phyloP scores from a whole-genome alignment of 1,284 basidiomycete genomes.

The Agroathelia rolfsii region DNA sequence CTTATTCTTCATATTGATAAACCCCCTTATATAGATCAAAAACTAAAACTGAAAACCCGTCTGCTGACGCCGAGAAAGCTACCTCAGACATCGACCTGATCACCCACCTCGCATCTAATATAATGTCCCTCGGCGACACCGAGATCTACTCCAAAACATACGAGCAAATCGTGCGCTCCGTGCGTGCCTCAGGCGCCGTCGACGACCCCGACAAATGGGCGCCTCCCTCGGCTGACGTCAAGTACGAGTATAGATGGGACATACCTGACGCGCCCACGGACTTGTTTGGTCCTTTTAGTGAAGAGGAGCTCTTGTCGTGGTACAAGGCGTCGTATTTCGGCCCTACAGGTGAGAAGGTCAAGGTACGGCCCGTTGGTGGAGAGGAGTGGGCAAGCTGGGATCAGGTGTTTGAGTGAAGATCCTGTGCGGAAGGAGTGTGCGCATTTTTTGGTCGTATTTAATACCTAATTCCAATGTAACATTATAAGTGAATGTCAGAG shows the following conservation, averaged over 20 bases:
- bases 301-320: slow-evolving; percentile 70
- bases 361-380: slow-evolving; percentile 48
- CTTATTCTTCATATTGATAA: slow-evolving; percentile 3
- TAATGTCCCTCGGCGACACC: slow-evolving; percentile 74
- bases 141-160: slow-evolving; percentile 81
- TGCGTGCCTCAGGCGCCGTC: slow-evolving; percentile 63
- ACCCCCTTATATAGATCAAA: slow-evolving; percentile 12
- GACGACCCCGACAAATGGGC: slow-evolving; percentile 59
- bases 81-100: slow-evolving; percentile 62
- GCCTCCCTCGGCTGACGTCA: slow-evolving; percentile 65
- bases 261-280: slow-evolving; percentile 39
- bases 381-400: slow-evolving; percentile 73
- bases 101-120: slow-evolving; percentile 72
- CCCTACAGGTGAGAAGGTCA: slow-evolving; percentile 58
- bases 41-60: slow-evolving; percentile 27
- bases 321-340: slow-evolving; percentile 72
- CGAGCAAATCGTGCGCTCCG: slow-evolving; percentile 68
- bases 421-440: not conserved
- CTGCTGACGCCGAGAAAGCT: slow-evolving; percentile 21
- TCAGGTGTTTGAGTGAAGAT: slow-evolving; percentile 39
- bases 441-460: slow-evolving; percentile 3
- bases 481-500: not conserved
- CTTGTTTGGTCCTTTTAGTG: slow-evolving; percentile 67
- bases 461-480: slow-evolving; percentile 1
- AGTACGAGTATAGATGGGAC: slow-evolving; percentile 75